Evolutionary conservation across 805 yeast genomes (phyloP).

Genomic region (Kazachstania africana): DNA sequence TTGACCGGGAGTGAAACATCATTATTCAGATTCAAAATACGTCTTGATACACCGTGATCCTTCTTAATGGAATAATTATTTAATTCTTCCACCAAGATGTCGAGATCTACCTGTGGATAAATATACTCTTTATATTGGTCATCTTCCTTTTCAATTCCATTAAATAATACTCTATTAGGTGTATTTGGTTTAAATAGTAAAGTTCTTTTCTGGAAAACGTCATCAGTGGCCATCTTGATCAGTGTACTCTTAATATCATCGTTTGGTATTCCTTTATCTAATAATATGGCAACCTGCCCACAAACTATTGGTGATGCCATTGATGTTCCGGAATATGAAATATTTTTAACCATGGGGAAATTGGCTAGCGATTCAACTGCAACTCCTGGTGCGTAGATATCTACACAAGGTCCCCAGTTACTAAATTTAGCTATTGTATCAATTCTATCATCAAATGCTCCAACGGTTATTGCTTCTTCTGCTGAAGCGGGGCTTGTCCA

Average conservation of each 20-base stretch:
- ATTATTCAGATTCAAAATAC: no score
- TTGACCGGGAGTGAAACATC: no score
- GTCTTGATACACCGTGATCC: no score
- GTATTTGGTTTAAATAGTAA: slow-evolving; percentile 38
- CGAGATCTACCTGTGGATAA: slow-evolving; percentile 17
- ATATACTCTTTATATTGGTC: slow-evolving; percentile 19
- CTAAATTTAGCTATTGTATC: slow-evolving; percentile 85
- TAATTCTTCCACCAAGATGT: slow-evolving; percentile 12
- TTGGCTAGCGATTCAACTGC: slow-evolving; percentile 56
- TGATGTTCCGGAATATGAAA: slow-evolving; percentile 57
- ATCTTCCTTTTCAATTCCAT: slow-evolving; percentile 26
- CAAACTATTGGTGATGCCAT: slow-evolving; percentile 73
- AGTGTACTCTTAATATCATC: slow-evolving; percentile 32
- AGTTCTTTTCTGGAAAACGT: slow-evolving; percentile 36
- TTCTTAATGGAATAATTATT: no score
- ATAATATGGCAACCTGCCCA: slow-evolving; percentile 46
- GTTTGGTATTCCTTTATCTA: slow-evolving; percentile 39
- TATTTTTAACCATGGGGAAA: slow-evolving; percentile 8
- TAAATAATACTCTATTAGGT: slow-evolving; percentile 46
- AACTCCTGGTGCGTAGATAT: slow-evolving; percentile 92
- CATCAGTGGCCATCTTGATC: slow-evolving; percentile 35
- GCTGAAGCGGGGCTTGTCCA: slow-evolving; percentile 83
- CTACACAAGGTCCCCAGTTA: slow-evolving; percentile 91
- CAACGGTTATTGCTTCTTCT: slow-evolving; percentile 76
- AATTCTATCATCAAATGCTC: slow-evolving; percentile 80